Evolutionary conservation across 306 rosid genomes (phyloP).

Genomic region (Mucuna pruriens): DNA sequence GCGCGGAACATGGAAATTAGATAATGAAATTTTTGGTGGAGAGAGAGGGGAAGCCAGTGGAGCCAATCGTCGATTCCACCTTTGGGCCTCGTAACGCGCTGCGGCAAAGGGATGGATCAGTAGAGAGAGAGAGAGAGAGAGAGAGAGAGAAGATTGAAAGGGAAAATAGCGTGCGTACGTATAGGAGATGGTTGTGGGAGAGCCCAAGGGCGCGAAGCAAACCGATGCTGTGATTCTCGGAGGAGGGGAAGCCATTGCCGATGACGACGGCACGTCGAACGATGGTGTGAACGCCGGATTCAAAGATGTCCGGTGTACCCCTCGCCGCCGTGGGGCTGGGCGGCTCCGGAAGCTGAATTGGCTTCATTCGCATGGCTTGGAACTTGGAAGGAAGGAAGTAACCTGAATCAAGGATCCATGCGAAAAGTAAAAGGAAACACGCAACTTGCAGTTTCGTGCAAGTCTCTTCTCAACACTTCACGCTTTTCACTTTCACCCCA

Average conservation of each 20-base stretch:
- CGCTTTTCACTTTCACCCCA: not conserved
- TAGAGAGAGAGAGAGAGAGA: not conserved
- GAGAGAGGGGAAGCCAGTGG: conserved; percentile 90
- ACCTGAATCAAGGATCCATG: not conserved
- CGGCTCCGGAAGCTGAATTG: conserved; percentile 82
- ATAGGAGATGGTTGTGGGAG: conserved; percentile 66
- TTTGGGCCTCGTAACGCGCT: conserved; percentile 89
- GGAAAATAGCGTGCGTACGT: not conserved
- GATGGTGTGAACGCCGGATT: conserved; percentile 77
- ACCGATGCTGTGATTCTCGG: conserved; percentile 92
- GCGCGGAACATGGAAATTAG: not conserved
- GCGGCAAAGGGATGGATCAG: conserved; percentile 2
- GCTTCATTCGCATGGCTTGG: conserved; percentile 51
- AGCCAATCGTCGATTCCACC: conserved; percentile 89
- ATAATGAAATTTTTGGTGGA: conserved; percentile 56
- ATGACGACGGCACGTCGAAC: conserved; percentile 83
- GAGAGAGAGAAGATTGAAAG: not conserved
- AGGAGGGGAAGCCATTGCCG: conserved; percentile 69
- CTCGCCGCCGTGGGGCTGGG: conserved; percentile 64
- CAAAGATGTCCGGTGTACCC: conserved; percentile 74
- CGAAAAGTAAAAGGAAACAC: not conserved
- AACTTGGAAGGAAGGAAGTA: no score
- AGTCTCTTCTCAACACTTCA: not conserved
- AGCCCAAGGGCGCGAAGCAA: conserved; percentile 90
- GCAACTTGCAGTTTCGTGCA: not conserved